Percentiles rank a stretch among this genome's conserved stretches.
Conservation (phyloP, 2,329 filamentous ascomycete genomes). For the Penicillium hesseltinei region DNA sequence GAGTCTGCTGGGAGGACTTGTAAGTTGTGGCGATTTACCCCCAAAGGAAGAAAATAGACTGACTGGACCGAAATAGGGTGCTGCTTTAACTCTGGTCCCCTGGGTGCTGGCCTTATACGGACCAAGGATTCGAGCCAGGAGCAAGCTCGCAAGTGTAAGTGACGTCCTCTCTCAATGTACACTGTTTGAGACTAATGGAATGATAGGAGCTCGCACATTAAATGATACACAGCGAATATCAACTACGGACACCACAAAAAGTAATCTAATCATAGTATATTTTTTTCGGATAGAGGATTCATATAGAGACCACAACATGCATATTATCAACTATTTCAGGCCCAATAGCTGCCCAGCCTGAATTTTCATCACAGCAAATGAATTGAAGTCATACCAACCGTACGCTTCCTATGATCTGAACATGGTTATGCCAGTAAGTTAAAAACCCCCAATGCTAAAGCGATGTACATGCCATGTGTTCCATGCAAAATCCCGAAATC, state of each 20-base stretch:
- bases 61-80: slow-evolving; percentile 37
- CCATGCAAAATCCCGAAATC: not conserved
- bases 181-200: slow-evolving; percentile 1
- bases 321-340: not conserved
- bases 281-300: not conserved
- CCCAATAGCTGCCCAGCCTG: not conserved
- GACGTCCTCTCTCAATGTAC: not conserved
- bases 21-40: slow-evolving; percentile 29
- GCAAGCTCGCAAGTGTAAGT: slow-evolving; percentile 68
- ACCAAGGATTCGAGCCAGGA: slow-evolving; percentile 69
- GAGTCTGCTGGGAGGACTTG: slow-evolving; percentile 73
- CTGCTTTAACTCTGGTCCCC: slow-evolving; percentile 71
- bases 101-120: slow-evolving; percentile 83
- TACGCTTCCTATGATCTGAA: not conserved
- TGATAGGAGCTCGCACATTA: slow-evolving; percentile 21
- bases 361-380: not conserved
- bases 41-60: not conserved
- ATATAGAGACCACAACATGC: slow-evolving; percentile 4
- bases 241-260: not conserved
- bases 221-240: not conserved
- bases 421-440: not conserved
- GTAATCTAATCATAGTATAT: slow-evolving; percentile 3
- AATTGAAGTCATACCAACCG: not conserved
- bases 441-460: not conserved
- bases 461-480: not conserved